Evolutionary conservation across 169 alveolate species (phyloP), one percentile per base, ranked within the genome.

Genomic region (Miamiensis avidus): DNA sequence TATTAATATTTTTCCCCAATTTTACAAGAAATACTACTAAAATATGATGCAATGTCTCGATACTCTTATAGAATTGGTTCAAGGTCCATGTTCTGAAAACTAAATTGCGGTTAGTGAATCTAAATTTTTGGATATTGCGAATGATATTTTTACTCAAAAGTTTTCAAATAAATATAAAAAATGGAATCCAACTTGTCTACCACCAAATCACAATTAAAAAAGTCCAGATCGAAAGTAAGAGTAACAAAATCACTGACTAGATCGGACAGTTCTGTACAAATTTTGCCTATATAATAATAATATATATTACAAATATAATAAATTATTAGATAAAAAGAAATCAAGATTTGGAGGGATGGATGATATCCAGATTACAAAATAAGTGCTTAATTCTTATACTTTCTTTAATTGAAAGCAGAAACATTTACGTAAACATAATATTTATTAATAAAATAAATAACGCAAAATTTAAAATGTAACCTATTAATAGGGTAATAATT

Each of bases 11-110:
- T 76, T 0, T 11, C 34, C 25, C 28, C 33, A 15, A 27, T 34
- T 20, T 77, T 11, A 11, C 20, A 49, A 86, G 76, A 86, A 75
- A 74, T 79, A 64, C 32, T 86, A 81, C 65, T 82, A 79, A 65
- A 81, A 81, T 81, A 81, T 86, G 83, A 64, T 81, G 6, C 34
- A 81, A 28, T 81, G 90, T 81, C 75, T 86, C 16, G 87, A 86
- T 75, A 86, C 90, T 16, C 77, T 86, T 25, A 86, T 76, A 79
- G 90, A 86, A 65, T 69, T 86, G 16, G 90, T 86, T 29, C 75
- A 86, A 86, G 90, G 90, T 28, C 90, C 90, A 27, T 86, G 90
- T 75, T 28, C 74, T 32, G 86, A 86, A 25, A 86, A 86, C 65
- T 86, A 86, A 27, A 75, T 49, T 16, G 90, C 90, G 1, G 85